A percentile compares a stretch with the other conserved stretches of the same genome.
Conservation (phyloP, 768 basidiomycete genomes). For the Roridomyces roridus region DNA sequence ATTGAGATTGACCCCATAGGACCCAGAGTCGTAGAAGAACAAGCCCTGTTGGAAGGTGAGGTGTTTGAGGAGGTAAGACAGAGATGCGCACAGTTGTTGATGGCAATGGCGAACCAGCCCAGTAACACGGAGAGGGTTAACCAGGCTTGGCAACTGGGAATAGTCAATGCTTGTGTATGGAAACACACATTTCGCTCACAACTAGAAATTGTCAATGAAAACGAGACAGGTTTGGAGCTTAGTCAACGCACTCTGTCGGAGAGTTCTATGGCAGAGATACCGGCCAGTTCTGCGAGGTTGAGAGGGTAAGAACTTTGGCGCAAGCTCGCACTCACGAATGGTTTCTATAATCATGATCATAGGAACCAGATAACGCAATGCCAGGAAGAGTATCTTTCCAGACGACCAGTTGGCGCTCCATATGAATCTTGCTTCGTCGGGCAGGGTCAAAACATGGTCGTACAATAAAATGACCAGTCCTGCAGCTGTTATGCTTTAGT, state of each 20-base stretch:
- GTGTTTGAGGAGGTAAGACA: background rate
- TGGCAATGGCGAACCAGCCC: conserved; percentile 41
- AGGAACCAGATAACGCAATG: conserved; percentile 46
- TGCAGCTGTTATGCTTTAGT: background rate
- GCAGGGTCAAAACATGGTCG: conserved; percentile 47
- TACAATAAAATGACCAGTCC: conserved; percentile 39
- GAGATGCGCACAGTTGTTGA: conserved; percentile 38
- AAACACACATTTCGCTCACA: background rate
- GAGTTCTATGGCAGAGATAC: background rate
- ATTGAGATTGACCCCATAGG: conserved; percentile 33
- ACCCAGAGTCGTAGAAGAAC: conserved; percentile 47
- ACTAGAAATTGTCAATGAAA: background rate
- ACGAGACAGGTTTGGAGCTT: background rate
- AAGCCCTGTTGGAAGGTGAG: conserved; percentile 34
- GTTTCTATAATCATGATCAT: conserved; percentile 34
- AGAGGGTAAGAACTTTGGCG: background rate
- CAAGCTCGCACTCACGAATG: conserved; percentile 30
- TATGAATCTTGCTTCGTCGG: conserved; percentile 46
- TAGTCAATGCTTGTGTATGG: background rate
- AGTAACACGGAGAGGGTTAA: conserved; percentile 17
- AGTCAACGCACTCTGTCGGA: conserved; percentile 10
- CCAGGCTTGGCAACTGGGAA: conserved; percentile 8
- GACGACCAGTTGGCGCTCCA: conserved; percentile 45
- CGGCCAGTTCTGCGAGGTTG: background rate
- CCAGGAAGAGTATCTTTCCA: conserved; percentile 45